phyloP scores from a whole-genome alignment of 139 green algal genomes.

The Closterium sp. region DNA sequence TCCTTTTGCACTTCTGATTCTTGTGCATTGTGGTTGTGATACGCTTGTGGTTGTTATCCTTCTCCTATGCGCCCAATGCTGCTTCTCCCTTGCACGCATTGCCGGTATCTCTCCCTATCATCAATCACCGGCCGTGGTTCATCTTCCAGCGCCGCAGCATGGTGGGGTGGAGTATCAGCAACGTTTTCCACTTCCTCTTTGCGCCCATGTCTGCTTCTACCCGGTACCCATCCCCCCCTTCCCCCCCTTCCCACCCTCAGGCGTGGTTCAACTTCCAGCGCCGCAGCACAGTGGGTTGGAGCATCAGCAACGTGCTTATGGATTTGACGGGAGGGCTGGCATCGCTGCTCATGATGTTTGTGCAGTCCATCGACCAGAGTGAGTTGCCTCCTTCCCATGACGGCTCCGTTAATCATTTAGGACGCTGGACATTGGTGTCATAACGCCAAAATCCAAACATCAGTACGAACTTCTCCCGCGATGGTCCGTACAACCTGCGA shows the following conservation, averaged over 20 bases:
- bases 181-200: neutral
- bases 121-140: too few species aligned
- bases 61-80: neutral
- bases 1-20: too few species aligned
- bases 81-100: too few species aligned
- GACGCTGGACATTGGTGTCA: too few species aligned
- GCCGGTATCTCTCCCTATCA: too few species aligned
- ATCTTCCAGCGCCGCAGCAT: neutral
- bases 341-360: slow-evolving; percentile 16
- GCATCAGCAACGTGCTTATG: slow-evolving; percentile 39
- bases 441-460: too few species aligned
- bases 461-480: too few species aligned
- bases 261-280: slow-evolving; percentile 29
- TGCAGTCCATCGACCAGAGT: slow-evolving; percentile 32
- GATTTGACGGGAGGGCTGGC: slow-evolving; percentile 19
- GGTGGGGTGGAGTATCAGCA: slow-evolving; percentile 21
- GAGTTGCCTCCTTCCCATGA: neutral
- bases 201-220: too few species aligned
- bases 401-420: too few species aligned
- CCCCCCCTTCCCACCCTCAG: neutral
- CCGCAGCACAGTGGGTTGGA: slow-evolving; percentile 31
- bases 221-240: neutral
- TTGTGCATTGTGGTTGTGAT: too few species aligned
- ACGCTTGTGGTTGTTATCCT: too few species aligned
- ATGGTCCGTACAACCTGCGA: too few species aligned